These are phyloP conservation scores for Strobilomyces echinocephalus DNA, from an alignment of 768 basidiomycete species.

Conservation along the genomic window DNA sequence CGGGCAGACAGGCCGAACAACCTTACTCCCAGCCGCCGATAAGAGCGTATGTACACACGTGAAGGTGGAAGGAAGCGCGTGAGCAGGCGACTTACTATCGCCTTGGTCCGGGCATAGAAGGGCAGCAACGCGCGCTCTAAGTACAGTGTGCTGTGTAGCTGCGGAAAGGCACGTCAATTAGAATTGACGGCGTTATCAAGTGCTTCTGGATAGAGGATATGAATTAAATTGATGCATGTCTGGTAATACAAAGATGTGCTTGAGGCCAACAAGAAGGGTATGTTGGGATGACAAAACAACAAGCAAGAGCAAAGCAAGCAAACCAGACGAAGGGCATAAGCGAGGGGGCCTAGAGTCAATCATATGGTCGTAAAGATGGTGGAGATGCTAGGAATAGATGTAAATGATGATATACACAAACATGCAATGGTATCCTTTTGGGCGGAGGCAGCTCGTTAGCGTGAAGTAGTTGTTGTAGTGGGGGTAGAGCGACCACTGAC, in stretches of 20 bases:
- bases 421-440: constrained; percentile 29
- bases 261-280: constrained; percentile 23
- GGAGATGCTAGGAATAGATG: constrained; percentile 31
- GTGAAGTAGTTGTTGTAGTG: neutral
- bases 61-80: neutral
- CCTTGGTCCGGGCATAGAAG: neutral
- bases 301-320: constrained; percentile 24
- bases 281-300: constrained; percentile 28
- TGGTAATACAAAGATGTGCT: constrained; percentile 31
- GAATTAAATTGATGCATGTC: constrained; percentile 30
- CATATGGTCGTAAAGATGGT: constrained; percentile 27
- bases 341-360: constrained; percentile 8
- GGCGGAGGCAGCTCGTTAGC: constrained; percentile 6
- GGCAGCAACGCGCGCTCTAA: no score
- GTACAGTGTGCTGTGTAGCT: neutral
- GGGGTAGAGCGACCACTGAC: neutral
- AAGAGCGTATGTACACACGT: neutral
- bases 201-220: constrained; percentile 9
- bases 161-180: constrained; percentile 6
- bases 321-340: constrained; percentile 23
- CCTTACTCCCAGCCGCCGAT: neutral
- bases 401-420: constrained; percentile 32
- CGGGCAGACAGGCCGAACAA: neutral
- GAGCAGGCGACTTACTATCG: neutral
- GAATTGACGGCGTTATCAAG: constrained; percentile 3